These are phyloP conservation scores for Sideroxylon spinosum DNA, from an alignment of 179 eudicot genomes.

Conservation along the genomic window DNA sequence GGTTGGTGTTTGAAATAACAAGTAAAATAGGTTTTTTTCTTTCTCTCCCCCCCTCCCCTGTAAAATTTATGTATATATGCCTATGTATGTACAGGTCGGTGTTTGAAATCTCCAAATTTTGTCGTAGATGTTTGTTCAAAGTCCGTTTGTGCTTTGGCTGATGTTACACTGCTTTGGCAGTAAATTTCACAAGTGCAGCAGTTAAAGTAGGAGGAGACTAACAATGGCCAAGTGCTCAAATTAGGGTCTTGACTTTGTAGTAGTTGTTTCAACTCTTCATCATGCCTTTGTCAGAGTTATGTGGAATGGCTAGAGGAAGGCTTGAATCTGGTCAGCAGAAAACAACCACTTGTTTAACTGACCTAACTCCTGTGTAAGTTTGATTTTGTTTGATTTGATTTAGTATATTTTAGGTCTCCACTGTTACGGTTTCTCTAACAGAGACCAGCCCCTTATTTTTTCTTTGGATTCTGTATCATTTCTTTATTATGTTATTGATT, in stretches of 20 bases:
- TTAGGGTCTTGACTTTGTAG: not conserved
- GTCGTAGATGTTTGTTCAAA: constrained; percentile 12
- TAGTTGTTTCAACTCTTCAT: constrained; percentile 16
- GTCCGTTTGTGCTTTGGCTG: constrained; percentile 10
- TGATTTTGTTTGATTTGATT: not conserved
- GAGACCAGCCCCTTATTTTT: not conserved
- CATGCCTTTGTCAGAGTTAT: constrained; percentile 59
- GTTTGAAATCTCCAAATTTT: not conserved
- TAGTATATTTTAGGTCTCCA: not conserved
- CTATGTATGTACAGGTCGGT: not conserved
- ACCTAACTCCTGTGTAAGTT: constrained; percentile 39
- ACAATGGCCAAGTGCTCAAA: constrained; percentile 13
- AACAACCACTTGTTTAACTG: constrained; percentile 26
- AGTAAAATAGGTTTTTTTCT: constrained; percentile 19
- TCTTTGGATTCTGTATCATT: constrained; percentile 2
- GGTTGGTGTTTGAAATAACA: too few species aligned
- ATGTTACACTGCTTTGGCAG: not conserved
- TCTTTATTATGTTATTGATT: not conserved
- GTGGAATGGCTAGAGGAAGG: constrained; percentile 36
- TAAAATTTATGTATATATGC: not conserved
- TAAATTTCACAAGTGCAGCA: constrained; percentile 5
- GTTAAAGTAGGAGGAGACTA: constrained; percentile 10
- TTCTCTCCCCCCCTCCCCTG: not conserved
- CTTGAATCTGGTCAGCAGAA: constrained; percentile 36
- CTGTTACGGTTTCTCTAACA: not conserved